Evolutionary conservation across 345 rosid species (phyloP), one percentile per base, ranked within the genome.

Genomic region (Dipteronia sinensis): DNA sequence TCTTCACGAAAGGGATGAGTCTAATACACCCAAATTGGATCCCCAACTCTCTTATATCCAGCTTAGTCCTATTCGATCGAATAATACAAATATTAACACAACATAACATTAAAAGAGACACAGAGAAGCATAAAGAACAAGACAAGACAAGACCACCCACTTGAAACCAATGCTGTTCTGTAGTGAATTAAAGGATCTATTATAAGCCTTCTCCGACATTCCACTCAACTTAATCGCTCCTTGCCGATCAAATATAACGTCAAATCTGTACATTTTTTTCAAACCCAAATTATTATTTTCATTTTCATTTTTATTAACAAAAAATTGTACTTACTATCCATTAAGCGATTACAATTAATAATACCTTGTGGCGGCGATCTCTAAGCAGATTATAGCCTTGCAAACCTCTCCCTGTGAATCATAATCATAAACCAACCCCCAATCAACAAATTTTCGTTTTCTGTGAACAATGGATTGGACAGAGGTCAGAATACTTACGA

Each of bases 11-110:
- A 77, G 94, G 94, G 71, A 96, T 91, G 29, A 96, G 90, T 86
- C 98, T 86, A 23, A 94, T 88, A 65, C 98, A 96, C 1, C 98
- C 99, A 76, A 96, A 96, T 40, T 87, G 97, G 85, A 96, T 83
- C 61, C 93, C 99, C 73, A 96, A 72, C 75, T 94, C 94, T 75
- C 94, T 91, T 2, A 89, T 59, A 82, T 91, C 97, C 69, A 95
- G 74, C 55, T 89, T 89, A 66, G 84, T 85, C 89, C 99, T 95
- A 64, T 76, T 73, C 59, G 42, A 67, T 10, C 20, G 65, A 76
- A 46, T 12, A 56, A 38, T 20, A 74, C 46, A 59, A 4, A 19
- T 34, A 31, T 64, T 13, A 64, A 59, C 0, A 10, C 27, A 34
- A 62, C 4, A 51, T 11, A 23, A 22, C 13, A 11, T 7, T 27